Base-by-base conservation (phyloP, 2,329 filamentous ascomycete genomes). In the Neonectria magnoliae region DNA sequence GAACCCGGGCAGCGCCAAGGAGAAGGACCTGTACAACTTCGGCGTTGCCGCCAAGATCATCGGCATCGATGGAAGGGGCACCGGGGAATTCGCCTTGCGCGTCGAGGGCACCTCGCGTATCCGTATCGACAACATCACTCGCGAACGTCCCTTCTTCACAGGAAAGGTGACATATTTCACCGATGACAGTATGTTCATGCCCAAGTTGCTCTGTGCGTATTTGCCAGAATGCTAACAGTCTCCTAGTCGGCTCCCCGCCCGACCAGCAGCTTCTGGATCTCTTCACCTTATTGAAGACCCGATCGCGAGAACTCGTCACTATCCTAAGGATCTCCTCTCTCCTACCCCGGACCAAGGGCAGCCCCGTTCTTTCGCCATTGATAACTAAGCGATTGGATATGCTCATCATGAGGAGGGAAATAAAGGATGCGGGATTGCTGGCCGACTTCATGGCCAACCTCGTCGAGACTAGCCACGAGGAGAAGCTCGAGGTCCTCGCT, bases 401-500 rank as follows among this genome's bases (percentile, higher is more conserved):
- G 57, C 96, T 93, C 78, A 97, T 99, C 68, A 86, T 90, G 33
- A 90, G 91, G 77, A 97, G 96, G 76, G 90, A 93, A 64, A 78
- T 96, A 55, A 84, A 88, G 45, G 94, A 98, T 71, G 94, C 94
- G 1, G 95, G 95, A 2, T 83, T 89, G 9, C 85, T 99, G 10
- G 95, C 96, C 7, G 96, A 99, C 77, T 98, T 98, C 77, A 98
- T 99, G 93, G 91, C 93, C 42, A 97, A 97, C 76, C 87, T 98
- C 25, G 88, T 97, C 3, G 93, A 97, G 68, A 90, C 92, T 55
- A 91, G 89, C 10, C 92, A 97, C 68, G 93, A 97, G 77, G 96
- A 99, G 76, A 98, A 97, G 79, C 85, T 99, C 58, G 89, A 92
- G 60, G 88, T 99, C 16, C 83, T 99, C 38, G 88, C 93, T n/a